Percentiles rank a stretch among this genome's conserved stretches.
Evolutionary conservation across 257 asterid species (phyloP).

Genomic region (Gynochthodes officinalis): DNA sequence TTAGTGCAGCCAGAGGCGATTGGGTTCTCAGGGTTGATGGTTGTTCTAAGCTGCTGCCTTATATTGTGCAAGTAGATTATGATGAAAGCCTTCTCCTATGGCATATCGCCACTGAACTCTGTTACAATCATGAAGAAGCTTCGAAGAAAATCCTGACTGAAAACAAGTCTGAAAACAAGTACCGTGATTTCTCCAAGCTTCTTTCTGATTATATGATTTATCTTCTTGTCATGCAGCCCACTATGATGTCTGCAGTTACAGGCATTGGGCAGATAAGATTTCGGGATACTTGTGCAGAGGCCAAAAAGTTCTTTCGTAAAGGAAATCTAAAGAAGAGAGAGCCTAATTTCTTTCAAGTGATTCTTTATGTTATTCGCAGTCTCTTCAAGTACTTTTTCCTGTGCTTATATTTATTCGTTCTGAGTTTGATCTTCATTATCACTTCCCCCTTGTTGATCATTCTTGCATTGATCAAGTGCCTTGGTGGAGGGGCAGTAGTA

Average conservation of each 20-base stretch:
- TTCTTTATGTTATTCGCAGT: constrained; percentile 12
- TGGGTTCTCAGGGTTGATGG: constrained; percentile 31
- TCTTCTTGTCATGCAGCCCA: constrained; percentile 53
- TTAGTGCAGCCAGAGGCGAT: constrained; percentile 46
- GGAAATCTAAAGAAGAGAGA: constrained; percentile 5
- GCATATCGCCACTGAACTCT: constrained; percentile 64
- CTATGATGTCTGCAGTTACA: constrained; percentile 48
- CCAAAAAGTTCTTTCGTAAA: constrained; percentile 23
- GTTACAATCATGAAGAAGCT: constrained; percentile 21
- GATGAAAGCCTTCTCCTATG: constrained; percentile 51
- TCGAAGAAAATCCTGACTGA: no score
- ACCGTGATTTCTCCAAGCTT: constrained; percentile 31
- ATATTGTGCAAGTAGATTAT: constrained; percentile 30
- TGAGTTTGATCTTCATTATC: constrained; percentile 10
- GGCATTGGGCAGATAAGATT: constrained; percentile 55
- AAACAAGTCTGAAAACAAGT: not conserved
- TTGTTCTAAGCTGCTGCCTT: constrained; percentile 22
- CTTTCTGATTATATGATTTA: constrained; percentile 60
- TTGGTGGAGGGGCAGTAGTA: not conserved
- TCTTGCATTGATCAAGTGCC: not conserved
- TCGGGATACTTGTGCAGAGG: constrained; percentile 54
- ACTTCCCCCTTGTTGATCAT: constrained; percentile 9
- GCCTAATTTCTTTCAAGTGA: constrained; percentile 10
- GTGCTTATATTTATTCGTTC: not conserved
- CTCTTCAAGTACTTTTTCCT: constrained; percentile 11